phyloP scores from a whole-genome alignment of 2,329 filamentous ascomycete species.

The Fusarium udum region DNA sequence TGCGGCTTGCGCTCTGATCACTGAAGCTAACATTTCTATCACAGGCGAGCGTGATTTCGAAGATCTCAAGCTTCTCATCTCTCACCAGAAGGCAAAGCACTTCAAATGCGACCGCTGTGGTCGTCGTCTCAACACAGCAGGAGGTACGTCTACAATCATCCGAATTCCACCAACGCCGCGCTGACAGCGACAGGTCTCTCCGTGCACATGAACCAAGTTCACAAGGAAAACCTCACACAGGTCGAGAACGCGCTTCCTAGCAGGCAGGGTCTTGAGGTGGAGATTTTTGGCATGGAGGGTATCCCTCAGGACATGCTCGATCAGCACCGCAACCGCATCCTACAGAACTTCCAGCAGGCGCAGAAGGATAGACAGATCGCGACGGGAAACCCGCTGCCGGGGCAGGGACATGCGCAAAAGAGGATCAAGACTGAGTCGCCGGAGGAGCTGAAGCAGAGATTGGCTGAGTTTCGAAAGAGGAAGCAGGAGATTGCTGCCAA shows the following conservation, averaged over 20 bases:
- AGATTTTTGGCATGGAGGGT: conserved; percentile 99
- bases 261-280: conserved; percentile 84
- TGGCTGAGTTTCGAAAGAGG: conserved; percentile 80
- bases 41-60: conserved; percentile 93
- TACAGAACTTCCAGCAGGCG: conserved; percentile 84
- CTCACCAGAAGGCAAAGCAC: conserved; percentile 98
- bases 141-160: conserved; percentile 67
- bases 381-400: conserved; percentile 84
- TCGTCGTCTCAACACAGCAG: conserved; percentile 89
- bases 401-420: conserved; percentile 64
- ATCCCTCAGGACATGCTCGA: conserved; percentile 87
- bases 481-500: conserved; percentile 65
- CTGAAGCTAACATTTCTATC: conserved; percentile 37
- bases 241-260: conserved; percentile 95
- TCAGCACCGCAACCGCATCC: conserved; percentile 86
- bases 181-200: conserved; percentile 73
- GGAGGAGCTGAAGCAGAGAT: conserved; percentile 80
- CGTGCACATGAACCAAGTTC: conserved; percentile 98
- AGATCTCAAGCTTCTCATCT: conserved; percentile 94
- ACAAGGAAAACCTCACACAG: conserved; percentile 87
- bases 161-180: not conserved
- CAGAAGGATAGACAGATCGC: conserved; percentile 83
- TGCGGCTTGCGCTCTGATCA: conserved; percentile 9
- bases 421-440: conserved; percentile 78
- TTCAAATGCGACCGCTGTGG: conserved; percentile 96